Conservation (phyloP, 495 filamentous ascomycete species). For the Lasiosphaeriaceae sp. region DNA sequence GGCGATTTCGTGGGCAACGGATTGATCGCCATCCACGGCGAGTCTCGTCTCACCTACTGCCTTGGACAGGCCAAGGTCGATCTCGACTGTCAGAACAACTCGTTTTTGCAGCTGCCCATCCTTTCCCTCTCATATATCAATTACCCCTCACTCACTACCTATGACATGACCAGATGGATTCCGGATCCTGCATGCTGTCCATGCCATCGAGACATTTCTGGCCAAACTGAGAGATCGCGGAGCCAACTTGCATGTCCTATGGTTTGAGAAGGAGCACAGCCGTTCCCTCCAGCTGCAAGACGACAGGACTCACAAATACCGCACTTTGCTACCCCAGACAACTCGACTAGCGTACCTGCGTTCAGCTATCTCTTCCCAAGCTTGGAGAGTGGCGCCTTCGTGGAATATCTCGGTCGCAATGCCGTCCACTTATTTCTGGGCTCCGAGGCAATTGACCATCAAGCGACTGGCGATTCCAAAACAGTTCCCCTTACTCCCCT, state of each 20-base stretch:
- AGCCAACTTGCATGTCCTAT: constrained; percentile 66
- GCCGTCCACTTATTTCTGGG: constrained; percentile 67
- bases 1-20: constrained; percentile 74
- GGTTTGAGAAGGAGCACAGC: constrained; percentile 55
- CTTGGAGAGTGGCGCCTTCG: constrained; percentile 42
- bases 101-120: no score
- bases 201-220: constrained; percentile 62
- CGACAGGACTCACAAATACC: constrained; percentile 44
- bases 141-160: neutral
- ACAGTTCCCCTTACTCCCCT: neutral
- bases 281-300: constrained; percentile 31
- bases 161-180: constrained; percentile 49
- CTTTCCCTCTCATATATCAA: neutral
- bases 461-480: neutral
- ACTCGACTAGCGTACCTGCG: neutral
- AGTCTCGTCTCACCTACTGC: constrained; percentile 61
- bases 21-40: constrained; percentile 69
- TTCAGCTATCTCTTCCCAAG: constrained; percentile 28
- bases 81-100: constrained; percentile 44
- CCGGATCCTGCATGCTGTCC: constrained; percentile 67
- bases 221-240: constrained; percentile 53
- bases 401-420: constrained; percentile 45
- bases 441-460: constrained; percentile 36
- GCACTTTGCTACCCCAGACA: constrained; percentile 45
- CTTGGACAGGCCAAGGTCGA: constrained; percentile 59